Evolutionary conservation across 2,329 filamentous ascomycete species (phyloP).

Genomic region (Diaporthe vexans): DNA sequence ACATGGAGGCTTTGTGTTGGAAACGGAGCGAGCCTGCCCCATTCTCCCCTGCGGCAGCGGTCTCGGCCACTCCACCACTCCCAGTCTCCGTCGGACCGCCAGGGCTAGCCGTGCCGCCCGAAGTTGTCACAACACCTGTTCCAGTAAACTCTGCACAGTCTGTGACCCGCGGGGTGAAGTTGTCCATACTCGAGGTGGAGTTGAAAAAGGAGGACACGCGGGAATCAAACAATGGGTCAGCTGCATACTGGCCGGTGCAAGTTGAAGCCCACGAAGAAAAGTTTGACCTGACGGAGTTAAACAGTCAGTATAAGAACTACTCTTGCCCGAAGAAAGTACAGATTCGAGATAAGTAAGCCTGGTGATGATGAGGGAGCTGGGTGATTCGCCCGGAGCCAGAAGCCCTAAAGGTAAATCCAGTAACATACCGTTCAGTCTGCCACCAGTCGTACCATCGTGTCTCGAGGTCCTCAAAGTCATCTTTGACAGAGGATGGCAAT

Average conservation of each 20-base stretch:
- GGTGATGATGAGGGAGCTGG: too few species aligned
- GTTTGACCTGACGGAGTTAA: background rate
- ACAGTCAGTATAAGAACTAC: background rate
- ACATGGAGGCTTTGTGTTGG: too few species aligned
- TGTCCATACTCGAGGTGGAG: slow-evolving; percentile 8
- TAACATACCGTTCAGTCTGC: background rate
- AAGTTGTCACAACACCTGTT: background rate
- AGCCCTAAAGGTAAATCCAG: background rate
- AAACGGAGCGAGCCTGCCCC: too few species aligned
- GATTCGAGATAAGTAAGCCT: too few species aligned
- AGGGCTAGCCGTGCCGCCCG: too few species aligned
- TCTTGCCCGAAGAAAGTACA: too few species aligned
- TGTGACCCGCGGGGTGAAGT: background rate
- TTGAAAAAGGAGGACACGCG: background rate
- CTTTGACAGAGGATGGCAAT: slow-evolving; percentile 1
- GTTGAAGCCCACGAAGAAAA: slow-evolving; percentile 13
- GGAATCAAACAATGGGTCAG: too few species aligned
- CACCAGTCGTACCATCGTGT: slow-evolving; percentile 5
- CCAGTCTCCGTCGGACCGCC: too few species aligned
- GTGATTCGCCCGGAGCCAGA: background rate
- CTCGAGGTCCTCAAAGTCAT: background rate
- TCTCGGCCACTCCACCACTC: too few species aligned
- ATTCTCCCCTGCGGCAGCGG: too few species aligned
- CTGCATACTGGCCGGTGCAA: background rate
- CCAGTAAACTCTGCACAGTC: background rate